These are phyloP conservation scores for Cyberlindnera mrakii DNA, from an alignment of 805 yeast genomes.

Conservation along the genomic window DNA sequence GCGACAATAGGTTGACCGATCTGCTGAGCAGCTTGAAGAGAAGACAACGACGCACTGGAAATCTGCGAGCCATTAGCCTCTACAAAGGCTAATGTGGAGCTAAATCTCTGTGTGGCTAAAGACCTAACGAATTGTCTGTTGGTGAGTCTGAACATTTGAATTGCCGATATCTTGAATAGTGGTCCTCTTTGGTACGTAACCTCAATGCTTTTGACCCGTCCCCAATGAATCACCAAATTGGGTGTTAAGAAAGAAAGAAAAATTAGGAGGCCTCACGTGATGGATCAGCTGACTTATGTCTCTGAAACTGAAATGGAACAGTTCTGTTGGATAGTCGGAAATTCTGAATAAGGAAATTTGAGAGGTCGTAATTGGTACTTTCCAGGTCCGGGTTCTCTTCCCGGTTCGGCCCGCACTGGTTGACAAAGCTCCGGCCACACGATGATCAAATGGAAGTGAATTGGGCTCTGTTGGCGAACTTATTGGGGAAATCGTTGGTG, in stretches of 20 bases:
- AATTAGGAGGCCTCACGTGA: no score
- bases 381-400: neutral
- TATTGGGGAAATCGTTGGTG: no score
- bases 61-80: slow-evolving; percentile 53
- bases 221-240: no score
- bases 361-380: no score
- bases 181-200: no score
- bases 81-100: slow-evolving; percentile 71
- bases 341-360: no score
- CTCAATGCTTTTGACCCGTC: no score
- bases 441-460: neutral
- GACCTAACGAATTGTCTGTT: neutral
- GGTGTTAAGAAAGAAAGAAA: no score
- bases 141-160: neutral
- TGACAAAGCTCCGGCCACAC: slow-evolving; percentile 5
- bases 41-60: slow-evolving; percentile 63
- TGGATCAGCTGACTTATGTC: no score
- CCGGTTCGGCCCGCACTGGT: slow-evolving; percentile 4
- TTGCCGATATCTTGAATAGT: neutral
- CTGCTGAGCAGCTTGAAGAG: slow-evolving; percentile 71
- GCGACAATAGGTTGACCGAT: slow-evolving; percentile 80
- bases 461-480: no score
- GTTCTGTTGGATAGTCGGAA: no score
- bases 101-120: slow-evolving; percentile 31
- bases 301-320: no score